Base-by-base conservation (phyloP, 192 early-diverging fungal species). In the Allomyces javanicus region DNA sequence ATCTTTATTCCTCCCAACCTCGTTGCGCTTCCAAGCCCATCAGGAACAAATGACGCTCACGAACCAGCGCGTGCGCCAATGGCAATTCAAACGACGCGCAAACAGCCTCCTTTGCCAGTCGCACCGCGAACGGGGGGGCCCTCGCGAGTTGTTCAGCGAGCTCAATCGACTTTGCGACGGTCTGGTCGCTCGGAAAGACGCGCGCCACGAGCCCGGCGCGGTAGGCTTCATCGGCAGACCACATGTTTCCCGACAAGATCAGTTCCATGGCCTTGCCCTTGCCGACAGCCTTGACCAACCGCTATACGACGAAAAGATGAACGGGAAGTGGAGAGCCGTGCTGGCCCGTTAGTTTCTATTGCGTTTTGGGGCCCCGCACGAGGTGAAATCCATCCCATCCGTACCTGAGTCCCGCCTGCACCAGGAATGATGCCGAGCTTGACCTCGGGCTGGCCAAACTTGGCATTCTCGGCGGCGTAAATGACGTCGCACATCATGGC, bases 401-500 rank as follows among this genome's bases (percentile, higher is more conserved):
- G 50, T 21, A 58, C 50, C 17, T 58, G 50, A 58, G 50, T 58
- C 17, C 50, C 80, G 55, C 77, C 80, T 40, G 75, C 82, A 64
- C 88, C 95, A 10, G 96, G 93, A 61, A 96, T 96, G 23, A 86
- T 88, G 70, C 94, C 96, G 55, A 98, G 85, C 75, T 91, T 98
- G 78, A 98, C 94, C 72, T 98, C 96, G 33, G 96, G 96, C 78
- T 98, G 96, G 24, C 92, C 96, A 75, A 98, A 98, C 44, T 85
- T 83, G 40, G 96, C 96, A 69, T 86, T 91, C 65, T 94, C 92
- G 69, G 94, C 96, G 64, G 96, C 96, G 71, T 98, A 98, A 77
- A 98, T 96, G 73, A 96, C 91, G 74, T 98, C 89, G 76, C 89
- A 91, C 91, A 94, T 96, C 96, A 99, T 99, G 69, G 96, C 94